Evolutionary conservation across 2,329 filamentous ascomycete species (phyloP).

Genomic region (Apiospora hydei): DNA sequence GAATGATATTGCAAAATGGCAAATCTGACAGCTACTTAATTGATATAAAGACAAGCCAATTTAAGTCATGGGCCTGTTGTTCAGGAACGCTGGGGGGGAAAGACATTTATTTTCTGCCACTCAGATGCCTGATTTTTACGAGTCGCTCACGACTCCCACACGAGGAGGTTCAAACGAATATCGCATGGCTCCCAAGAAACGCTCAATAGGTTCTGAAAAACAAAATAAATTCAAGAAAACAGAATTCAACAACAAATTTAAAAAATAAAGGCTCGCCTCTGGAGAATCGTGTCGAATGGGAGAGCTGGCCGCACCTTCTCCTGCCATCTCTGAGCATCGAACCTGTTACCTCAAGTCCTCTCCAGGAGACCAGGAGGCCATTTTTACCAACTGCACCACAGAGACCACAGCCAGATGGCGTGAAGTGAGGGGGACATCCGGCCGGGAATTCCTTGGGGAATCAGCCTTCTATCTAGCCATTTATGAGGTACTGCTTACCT

Average conservation of each 20-base stretch:
- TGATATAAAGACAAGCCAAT: no score
- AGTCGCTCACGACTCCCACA: no score
- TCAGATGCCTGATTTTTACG: no score
- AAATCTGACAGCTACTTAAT: no score
- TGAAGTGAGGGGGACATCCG: constrained; percentile 2
- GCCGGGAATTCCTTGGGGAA: neutral
- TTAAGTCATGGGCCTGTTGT: no score
- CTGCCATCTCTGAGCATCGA: constrained; percentile 13
- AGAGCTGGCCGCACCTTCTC: constrained; percentile 14
- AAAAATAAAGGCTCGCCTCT: neutral
- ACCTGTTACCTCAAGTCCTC: constrained; percentile 15
- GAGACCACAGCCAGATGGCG: constrained; percentile 3
- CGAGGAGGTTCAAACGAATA: neutral
- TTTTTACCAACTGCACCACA: constrained; percentile 1
- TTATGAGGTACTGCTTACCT: neutral
- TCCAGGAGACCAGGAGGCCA: neutral
- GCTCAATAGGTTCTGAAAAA: neutral
- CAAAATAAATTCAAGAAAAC: neutral
- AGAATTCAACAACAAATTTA: no score
- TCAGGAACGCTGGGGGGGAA: no score
- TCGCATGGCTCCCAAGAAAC: neutral
- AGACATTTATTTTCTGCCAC: no score
- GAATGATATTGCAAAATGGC: no score
- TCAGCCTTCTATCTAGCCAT: neutral
- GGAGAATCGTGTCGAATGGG: neutral